Conservation (phyloP, 2,329 filamentous ascomycete genomes). For the Arachnopeziza araneosa region DNA sequence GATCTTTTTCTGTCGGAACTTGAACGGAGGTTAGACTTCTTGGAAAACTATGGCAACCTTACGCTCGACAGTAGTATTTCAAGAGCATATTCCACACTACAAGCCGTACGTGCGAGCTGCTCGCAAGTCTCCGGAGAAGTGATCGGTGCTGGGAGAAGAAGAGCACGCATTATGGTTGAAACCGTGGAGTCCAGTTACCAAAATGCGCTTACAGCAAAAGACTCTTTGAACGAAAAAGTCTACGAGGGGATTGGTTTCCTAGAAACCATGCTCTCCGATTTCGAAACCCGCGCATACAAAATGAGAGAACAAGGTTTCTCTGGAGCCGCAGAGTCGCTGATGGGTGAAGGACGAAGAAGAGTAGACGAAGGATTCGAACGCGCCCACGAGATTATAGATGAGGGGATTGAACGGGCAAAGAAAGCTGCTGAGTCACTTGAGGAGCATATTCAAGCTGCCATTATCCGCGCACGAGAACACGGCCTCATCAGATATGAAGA, state of each 20-base stretch:
- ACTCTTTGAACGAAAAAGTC: slow-evolving; percentile 87
- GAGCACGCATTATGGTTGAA: slow-evolving; percentile 85
- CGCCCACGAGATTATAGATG: slow-evolving; percentile 72
- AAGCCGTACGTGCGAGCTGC: slow-evolving; percentile 82
- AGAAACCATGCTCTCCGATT: slow-evolving; percentile 77
- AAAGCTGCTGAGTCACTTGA: slow-evolving; percentile 77
- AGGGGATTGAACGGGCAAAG: slow-evolving; percentile 75
- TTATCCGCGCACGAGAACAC: slow-evolving; percentile 67
- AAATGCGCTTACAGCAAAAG: slow-evolving; percentile 76
- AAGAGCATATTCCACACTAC: slow-evolving; percentile 77
- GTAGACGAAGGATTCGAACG: slow-evolving; percentile 78
- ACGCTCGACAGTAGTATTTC: slow-evolving; percentile 79
- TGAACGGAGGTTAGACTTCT: slow-evolving; percentile 77
- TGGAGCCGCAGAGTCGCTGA: slow-evolving; percentile 63
- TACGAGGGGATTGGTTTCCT: slow-evolving; percentile 80
- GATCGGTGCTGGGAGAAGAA: slow-evolving; percentile 76
- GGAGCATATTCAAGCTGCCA: slow-evolving; percentile 76
- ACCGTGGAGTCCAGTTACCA: slow-evolving; percentile 85
- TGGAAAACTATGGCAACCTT: slow-evolving; percentile 82
- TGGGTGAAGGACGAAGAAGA: slow-evolving; percentile 73
- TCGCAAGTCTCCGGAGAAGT: slow-evolving; percentile 86
- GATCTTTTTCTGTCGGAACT: slow-evolving; percentile 81
- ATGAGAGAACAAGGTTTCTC: slow-evolving; percentile 72
- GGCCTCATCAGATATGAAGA: slow-evolving; percentile 86
- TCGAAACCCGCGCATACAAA: slow-evolving; percentile 77